Base-by-base conservation (phyloP, 352 stramenopile species). In the Pilasporangium apinafurcum region DNA sequence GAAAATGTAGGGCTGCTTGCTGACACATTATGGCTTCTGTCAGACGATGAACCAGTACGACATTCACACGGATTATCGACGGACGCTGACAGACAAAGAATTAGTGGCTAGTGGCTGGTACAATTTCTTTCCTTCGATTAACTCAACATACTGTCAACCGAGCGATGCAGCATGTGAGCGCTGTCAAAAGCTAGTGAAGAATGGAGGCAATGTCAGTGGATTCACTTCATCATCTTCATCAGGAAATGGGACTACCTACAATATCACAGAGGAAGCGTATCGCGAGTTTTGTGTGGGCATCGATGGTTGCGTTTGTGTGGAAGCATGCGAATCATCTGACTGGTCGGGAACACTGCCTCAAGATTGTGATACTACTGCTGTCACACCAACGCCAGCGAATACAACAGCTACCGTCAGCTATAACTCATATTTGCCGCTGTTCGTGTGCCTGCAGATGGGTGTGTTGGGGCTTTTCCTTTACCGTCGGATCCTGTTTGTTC, bases 51-150 rank as follows among this genome's bases (percentile, higher is more conserved):
- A 42, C 21, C 62, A 59, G 43, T 90, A 83, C 48, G 56, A 77
- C 32, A 17, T 48, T 1, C 50, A 37, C 32, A 42, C 62, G n/a
- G 77, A 90, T 57, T 90, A 51, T 46, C 77, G 71, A 3, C 66
- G 67, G 37, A 79, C 83, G 44, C 60, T 70, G 22, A 74, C 62
- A 28, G 44, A 36, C 14, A 46, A 63, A 16, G 62, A 71, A 30
- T 37, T 64, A 40, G 30, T 37, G 8, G 14, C 55, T 4, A 70
- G 48, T 17, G 60, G 58, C 26, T 74, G 55, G 61, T 76, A 75
- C 47, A 86, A 86, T 42, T 84, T 75, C 59, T 90, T 73, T 41
- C 74, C 77, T 22, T 76, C 65, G 2, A 24, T 44, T 34, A 87
- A 90, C 51, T 34, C 77, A 13, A 74, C 61, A 5, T 90, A 87